Evolutionary conservation across 345 rosid genomes (phyloP).

Genomic region (Angophora floribunda): DNA sequence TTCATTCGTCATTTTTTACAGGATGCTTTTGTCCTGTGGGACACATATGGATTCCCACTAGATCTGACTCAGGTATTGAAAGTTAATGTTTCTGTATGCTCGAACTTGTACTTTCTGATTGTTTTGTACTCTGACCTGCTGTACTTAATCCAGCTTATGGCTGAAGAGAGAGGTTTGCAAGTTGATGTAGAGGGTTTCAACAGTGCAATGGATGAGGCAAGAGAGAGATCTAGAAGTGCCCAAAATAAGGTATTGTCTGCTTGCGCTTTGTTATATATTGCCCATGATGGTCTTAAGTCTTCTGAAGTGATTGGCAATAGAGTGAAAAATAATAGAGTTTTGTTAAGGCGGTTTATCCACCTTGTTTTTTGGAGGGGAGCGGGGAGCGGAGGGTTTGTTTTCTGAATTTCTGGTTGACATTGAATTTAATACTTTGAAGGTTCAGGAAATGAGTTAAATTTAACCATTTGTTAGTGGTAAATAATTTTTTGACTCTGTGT

Average conservation of each 20-base stretch:
- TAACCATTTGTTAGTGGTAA: background rate
- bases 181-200: constrained; percentile 87
- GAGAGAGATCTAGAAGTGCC: constrained; percentile 89
- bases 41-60: constrained; percentile 91
- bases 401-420: background rate
- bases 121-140: background rate
- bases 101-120: background rate
- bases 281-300: background rate
- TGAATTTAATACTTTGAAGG: background rate
- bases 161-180: constrained; percentile 76
- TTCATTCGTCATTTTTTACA: constrained; percentile 18
- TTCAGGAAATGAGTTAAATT: background rate
- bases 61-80: constrained; percentile 83
- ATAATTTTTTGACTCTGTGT: background rate
- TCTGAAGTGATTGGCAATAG: background rate
- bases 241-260: constrained; percentile 51
- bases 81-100: background rate
- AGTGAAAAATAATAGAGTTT: background rate
- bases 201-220: constrained; percentile 80
- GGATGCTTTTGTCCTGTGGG: constrained; percentile 98
- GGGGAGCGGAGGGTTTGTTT: background rate
- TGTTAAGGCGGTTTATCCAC: background rate
- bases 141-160: constrained; percentile 62
- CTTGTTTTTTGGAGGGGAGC: background rate
- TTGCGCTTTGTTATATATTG: background rate